These are phyloP conservation scores for Biscutella auriculata DNA, from an alignment of 441 rosid species.

Conservation along the genomic window DNA sequence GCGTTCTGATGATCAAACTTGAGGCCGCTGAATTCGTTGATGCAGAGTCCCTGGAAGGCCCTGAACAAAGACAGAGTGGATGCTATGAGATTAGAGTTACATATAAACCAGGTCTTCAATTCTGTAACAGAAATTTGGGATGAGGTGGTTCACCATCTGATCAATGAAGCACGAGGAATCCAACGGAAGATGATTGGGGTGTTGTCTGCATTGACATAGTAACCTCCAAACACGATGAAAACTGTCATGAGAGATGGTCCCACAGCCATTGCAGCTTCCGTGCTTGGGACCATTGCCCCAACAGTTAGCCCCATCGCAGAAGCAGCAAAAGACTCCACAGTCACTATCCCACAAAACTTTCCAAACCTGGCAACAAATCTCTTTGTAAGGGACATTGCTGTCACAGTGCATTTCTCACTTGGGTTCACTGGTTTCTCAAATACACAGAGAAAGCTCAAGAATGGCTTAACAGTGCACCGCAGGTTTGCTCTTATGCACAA, in stretches of 20 bases:
- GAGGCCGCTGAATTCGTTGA: conserved; percentile 83
- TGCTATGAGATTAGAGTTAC: not conserved
- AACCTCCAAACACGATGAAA: conserved; percentile 89
- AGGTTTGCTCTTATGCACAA: not conserved
- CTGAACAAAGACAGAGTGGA: conserved; percentile 29
- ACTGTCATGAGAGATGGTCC: conserved; percentile 98
- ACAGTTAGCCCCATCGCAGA: conserved; percentile 98
- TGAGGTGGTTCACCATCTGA: conserved; percentile 56
- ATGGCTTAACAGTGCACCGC: not conserved
- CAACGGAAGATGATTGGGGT: conserved; percentile 86
- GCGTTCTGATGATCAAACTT: conserved; percentile 67
- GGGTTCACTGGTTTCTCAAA: not conserved
- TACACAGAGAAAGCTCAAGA: not conserved
- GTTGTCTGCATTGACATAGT: conserved; percentile 74
- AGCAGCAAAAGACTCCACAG: conserved; percentile 84
- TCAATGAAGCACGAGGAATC: conserved; percentile 82
- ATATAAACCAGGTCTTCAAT: not conserved
- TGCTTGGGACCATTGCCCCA: conserved; percentile 89
- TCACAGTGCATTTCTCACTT: not conserved
- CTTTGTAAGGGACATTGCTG: conserved; percentile 7
- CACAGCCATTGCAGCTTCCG: conserved; percentile 96
- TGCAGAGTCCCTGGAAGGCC: conserved; percentile 95
- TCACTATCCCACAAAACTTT: conserved; percentile 83
- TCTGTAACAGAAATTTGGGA: not conserved
- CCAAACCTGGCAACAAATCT: conserved; percentile 47